Conservation (phyloP, 1,284 basidiomycete genomes). For the Phylloporus sp. region DNA sequence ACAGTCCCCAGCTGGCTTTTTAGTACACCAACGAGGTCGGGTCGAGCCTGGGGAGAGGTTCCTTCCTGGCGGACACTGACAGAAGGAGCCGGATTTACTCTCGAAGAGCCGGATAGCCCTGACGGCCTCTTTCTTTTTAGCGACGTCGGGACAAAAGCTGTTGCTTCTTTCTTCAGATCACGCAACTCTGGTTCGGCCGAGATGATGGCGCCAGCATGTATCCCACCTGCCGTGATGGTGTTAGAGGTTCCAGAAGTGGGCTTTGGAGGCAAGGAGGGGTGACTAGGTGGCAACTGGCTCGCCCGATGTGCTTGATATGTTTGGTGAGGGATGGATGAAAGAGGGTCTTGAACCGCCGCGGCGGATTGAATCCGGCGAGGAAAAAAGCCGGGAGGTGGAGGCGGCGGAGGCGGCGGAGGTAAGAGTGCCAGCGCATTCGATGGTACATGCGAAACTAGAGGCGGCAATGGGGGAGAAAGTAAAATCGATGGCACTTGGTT, state of each 20-base stretch:
- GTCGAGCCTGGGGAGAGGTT: constrained; percentile 45
- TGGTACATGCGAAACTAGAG: constrained; percentile 24
- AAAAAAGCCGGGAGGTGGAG: constrained; percentile 45
- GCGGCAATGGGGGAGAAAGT: constrained; percentile 25
- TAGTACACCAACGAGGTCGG: constrained; percentile 67
- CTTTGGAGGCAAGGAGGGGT: constrained; percentile 49
- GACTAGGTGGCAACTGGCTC: constrained; percentile 32
- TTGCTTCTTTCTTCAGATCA: constrained; percentile 91
- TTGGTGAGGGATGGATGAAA: constrained; percentile 65
- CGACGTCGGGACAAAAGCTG: constrained; percentile 81
- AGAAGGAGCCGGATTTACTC: constrained; percentile 67
- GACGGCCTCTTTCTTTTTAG: constrained; percentile 65
- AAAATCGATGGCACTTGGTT: constrained; percentile 16
- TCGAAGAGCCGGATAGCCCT: constrained; percentile 39
- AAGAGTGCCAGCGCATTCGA: constrained; percentile 32
- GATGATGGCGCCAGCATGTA: constrained; percentile 61
- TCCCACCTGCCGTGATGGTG: constrained; percentile 50
- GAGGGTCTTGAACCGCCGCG: constrained; percentile 62
- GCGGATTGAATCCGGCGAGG: constrained; percentile 52
- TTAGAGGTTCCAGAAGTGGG: constrained; percentile 32
- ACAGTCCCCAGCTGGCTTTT: constrained; percentile 59
- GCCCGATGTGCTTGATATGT: constrained; percentile 65
- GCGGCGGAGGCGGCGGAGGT: constrained; percentile 17
- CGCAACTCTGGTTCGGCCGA: constrained; percentile 84
- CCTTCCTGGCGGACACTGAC: constrained; percentile 44